phyloP scores from a whole-genome alignment of 148 eudicot species.

The Heliamphora exappendiculata region DNA sequence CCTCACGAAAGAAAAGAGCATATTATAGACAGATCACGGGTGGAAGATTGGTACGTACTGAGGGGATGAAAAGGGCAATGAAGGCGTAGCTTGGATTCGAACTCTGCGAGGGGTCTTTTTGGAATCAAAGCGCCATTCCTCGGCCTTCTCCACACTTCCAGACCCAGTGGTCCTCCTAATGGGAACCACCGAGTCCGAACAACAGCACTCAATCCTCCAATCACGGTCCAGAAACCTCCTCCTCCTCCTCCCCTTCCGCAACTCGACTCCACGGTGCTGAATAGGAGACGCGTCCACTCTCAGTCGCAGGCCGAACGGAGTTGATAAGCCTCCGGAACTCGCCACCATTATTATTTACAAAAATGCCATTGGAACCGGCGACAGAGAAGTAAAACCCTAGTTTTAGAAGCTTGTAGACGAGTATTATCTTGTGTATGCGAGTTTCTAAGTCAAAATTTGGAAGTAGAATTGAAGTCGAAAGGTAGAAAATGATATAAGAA shows the following conservation, averaged over 20 bases:
- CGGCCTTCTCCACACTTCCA: constrained; percentile 32
- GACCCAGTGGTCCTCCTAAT: constrained; percentile 17
- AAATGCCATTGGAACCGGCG: constrained; percentile 15
- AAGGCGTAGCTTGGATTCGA: constrained; percentile 49
- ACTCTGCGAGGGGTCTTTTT: constrained; percentile 27
- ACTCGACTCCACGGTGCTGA: background rate
- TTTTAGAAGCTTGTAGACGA: background rate
- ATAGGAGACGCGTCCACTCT: constrained; percentile 14
- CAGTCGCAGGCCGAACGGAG: constrained; percentile 31
- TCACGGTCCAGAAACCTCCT: constrained; percentile 10
- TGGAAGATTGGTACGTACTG: constrained; percentile 24
- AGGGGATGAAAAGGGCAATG: constrained; percentile 55
- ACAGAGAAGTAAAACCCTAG: constrained; percentile 5
- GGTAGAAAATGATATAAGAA: background rate
- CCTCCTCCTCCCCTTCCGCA: constrained; percentile 13
- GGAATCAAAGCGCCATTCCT: constrained; percentile 40
- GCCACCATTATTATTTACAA: constrained; percentile 36
- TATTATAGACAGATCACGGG: too few species aligned
- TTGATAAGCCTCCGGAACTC: constrained; percentile 44
- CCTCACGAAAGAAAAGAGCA: too few species aligned
- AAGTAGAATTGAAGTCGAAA: background rate
- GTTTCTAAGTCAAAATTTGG: background rate
- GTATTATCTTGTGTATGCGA: background rate
- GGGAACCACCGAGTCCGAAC: constrained; percentile 31
- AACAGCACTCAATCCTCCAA: constrained; percentile 22